A percentile compares a stretch with the other conserved stretches of the same genome.
phyloP scores from a whole-genome alignment of 2,329 filamentous ascomycete genomes.

The Hypoxylon sp. region DNA sequence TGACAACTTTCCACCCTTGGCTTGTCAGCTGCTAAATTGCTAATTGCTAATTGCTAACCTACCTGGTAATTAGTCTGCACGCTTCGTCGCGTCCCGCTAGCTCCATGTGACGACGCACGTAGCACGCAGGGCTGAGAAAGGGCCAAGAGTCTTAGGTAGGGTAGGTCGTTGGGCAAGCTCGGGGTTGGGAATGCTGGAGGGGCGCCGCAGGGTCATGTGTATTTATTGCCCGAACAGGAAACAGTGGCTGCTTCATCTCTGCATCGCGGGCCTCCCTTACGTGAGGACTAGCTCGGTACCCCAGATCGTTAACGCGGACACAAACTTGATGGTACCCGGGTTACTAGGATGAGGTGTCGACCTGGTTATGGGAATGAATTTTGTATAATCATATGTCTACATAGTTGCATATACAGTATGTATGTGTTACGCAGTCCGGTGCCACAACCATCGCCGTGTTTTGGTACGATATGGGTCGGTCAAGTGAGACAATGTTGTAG shows the following conservation, averaged over 20 bases:
- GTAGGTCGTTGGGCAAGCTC: not conserved
- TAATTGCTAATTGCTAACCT: no score
- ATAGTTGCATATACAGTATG: constrained; percentile 8
- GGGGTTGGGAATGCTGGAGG: not conserved
- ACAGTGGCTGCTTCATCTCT: constrained; percentile 3
- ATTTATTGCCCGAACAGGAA: constrained; percentile 7
- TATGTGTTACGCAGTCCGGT: constrained; percentile 1
- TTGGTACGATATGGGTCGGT: constrained; percentile 8
- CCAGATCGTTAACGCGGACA: constrained; percentile 5
- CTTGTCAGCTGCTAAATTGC: constrained; percentile 18
- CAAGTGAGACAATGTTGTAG: constrained; percentile 15
- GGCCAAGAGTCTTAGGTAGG: constrained; percentile 38
- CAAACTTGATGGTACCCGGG: not conserved
- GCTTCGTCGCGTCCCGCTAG: constrained; percentile 22
- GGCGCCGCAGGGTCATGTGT: not conserved
- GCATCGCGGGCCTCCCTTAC: constrained; percentile 16
- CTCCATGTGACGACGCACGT: constrained; percentile 33
- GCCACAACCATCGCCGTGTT: constrained; percentile 2
- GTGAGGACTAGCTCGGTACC: constrained; percentile 7
- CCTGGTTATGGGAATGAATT: constrained; percentile 11
- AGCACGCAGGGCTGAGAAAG: constrained; percentile 41
- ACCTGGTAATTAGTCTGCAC: not conserved
- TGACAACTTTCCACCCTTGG: constrained; percentile 1
- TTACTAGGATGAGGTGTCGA: not conserved
- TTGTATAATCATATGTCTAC: constrained; percentile 10